Evolutionary conservation across 2,329 filamentous ascomycete genomes (phyloP).

Genomic region (Scedosporium dehoogii): DNA sequence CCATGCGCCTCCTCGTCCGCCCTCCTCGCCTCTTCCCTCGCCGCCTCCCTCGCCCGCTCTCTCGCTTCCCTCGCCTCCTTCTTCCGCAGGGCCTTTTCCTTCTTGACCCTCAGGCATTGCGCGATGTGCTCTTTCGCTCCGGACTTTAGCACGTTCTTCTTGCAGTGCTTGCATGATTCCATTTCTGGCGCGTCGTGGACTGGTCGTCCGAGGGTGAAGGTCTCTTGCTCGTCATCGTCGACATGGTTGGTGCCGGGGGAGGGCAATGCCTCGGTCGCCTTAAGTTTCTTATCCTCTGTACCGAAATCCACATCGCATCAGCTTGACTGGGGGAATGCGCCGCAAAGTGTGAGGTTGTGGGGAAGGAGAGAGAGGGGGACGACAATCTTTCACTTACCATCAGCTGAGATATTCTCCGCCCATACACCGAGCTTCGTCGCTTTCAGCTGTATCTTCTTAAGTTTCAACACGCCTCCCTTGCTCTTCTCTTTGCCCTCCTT

Average conservation of each 20-base stretch:
- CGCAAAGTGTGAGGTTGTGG: neutral
- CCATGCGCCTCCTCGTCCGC: conserved; percentile 42
- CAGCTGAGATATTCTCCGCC: conserved; percentile 35
- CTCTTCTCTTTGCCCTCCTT: conserved; percentile 37
- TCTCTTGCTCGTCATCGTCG: conserved; percentile 65
- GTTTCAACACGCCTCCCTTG: conserved; percentile 44
- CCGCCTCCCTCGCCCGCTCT: conserved; percentile 55
- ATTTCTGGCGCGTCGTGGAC: conserved; percentile 72
- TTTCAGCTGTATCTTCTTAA: conserved; percentile 55
- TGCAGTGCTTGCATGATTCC: conserved; percentile 88
- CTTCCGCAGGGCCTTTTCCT: conserved; percentile 67
- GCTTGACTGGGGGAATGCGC: conserved; percentile 1
- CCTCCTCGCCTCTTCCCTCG: conserved; percentile 32
- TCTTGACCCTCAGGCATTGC: conserved; percentile 75
- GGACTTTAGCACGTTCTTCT: conserved; percentile 71
- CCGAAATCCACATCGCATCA: too few species aligned
- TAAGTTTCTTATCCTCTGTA: conserved; percentile 31
- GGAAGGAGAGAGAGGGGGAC: neutral
- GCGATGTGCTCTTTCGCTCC: conserved; percentile 72
- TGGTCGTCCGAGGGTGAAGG: conserved; percentile 72
- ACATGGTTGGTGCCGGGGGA: conserved; percentile 55
- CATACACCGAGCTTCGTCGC: conserved; percentile 60
- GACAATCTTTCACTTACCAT: neutral
- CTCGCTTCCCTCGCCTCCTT: conserved; percentile 64
- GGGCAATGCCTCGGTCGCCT: conserved; percentile 33